Conservation (phyloP, 352 stramenopile species). For the Pythium rishiriense region DNA sequence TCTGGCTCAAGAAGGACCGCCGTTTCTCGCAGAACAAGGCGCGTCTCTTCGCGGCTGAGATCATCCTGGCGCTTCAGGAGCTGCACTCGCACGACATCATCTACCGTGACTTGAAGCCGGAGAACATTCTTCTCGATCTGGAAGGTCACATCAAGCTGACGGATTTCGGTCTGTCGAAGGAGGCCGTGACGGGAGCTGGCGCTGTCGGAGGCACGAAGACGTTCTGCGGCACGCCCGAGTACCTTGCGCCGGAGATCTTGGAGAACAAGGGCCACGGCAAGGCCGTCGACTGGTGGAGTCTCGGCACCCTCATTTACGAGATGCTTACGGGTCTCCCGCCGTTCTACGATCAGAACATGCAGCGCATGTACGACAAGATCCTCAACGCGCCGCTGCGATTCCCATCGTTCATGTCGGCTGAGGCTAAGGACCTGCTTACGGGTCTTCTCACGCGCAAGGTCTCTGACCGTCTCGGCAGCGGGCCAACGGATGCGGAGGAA, state of each 20-base stretch:
- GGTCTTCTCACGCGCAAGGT: slow-evolving; percentile 88
- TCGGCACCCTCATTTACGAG: slow-evolving; percentile 95
- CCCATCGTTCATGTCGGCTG: slow-evolving; percentile 89
- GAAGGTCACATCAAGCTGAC: slow-evolving; percentile 94
- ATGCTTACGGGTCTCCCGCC: slow-evolving; percentile 91
- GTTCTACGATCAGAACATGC: slow-evolving; percentile 95
- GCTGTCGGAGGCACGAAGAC: slow-evolving; percentile 84
- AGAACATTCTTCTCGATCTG: slow-evolving; percentile 95
- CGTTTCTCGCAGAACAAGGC: slow-evolving; percentile 93
- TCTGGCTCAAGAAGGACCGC: slow-evolving; percentile 94
- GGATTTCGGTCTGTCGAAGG: slow-evolving; percentile 95
- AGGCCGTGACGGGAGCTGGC: slow-evolving; percentile 84
- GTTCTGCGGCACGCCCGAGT: slow-evolving; percentile 94
- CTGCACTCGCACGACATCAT: slow-evolving; percentile 95
- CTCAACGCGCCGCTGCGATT: slow-evolving; percentile 88
- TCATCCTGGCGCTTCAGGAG: slow-evolving; percentile 91
- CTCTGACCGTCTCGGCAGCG: slow-evolving; percentile 83
- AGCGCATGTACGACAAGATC: slow-evolving; percentile 95
- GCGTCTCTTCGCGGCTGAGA: slow-evolving; percentile 92
- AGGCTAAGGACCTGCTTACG: slow-evolving; percentile 86
- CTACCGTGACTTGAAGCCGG: slow-evolving; percentile 96
- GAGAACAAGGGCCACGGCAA: slow-evolving; percentile 94
- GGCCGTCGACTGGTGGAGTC: slow-evolving; percentile 89
- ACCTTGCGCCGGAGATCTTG: slow-evolving; percentile 94
- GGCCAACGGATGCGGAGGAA: slow-evolving; percentile 86